Evolutionary conservation across 1,284 basidiomycete species (phyloP), one percentile per base, ranked within the genome.

Genomic region (Mycena citricolor): DNA sequence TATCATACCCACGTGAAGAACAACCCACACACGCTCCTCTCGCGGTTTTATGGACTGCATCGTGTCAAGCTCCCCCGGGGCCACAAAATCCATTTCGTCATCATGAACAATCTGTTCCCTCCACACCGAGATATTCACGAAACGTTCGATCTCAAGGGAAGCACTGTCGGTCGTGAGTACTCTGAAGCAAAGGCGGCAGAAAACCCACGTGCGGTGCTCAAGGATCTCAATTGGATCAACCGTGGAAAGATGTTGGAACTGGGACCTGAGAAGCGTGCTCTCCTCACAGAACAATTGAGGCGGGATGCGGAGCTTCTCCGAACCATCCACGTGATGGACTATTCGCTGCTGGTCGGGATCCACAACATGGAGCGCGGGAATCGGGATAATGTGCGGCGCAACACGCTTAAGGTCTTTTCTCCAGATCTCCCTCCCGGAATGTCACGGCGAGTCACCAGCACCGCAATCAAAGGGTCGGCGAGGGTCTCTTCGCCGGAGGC

Each of bases 51-150:
- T 61, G 95, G 95, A 10, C 73, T 99, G 11, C 95, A 99, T 60
- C 87, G 95, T 42, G 95, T 99, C 55, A 98, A 99, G 69, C 79
- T 99, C 4, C 95, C 95, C 0, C 78, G 81, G 17, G 95, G 95
- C 0, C 76, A 79, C 40, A 99, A 99, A 72, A 98, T 99, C 44
- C 95, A 99, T 66, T 99, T 99, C 63, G 93, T 98, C 44, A 97
- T 99, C 69, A 98, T 99, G 94, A 99, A 99, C 75, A 99, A 99
- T 64, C 77, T 99, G 32, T 98, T 99, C 71, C 95, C 95, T 0
- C 89, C 95, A 0, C 95, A 98, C 69, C 84, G 92, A 56, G 97
- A 99, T 64, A 80, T 99, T 35, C 95, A 99, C 68, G 95, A 98
- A 72, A 97, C 94, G 24, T 99, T 90, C 63, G 95, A 99, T 64